Percentiles rank a stretch among this genome's conserved stretches.
phyloP scores from a whole-genome alignment of 495 filamentous ascomycete genomes.

The Neurospora sp. region DNA sequence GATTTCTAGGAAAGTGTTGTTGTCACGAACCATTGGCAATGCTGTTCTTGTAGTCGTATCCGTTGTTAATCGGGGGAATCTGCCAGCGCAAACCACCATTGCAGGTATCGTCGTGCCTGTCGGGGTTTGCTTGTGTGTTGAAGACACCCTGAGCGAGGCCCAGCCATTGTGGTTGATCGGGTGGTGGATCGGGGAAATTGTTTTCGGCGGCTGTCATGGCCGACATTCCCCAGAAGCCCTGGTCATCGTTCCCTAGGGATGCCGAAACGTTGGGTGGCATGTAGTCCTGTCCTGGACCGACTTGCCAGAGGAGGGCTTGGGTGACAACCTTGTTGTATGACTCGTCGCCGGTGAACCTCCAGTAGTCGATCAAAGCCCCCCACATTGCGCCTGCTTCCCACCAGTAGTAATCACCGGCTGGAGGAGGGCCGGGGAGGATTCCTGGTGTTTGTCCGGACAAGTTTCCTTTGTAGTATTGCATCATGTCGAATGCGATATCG shows the following conservation, averaged over 20 bases:
- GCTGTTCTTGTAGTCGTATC: slow-evolving; percentile 87
- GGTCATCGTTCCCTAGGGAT: slow-evolving; percentile 78
- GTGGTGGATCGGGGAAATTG: slow-evolving; percentile 53
- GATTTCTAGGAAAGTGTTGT: background rate
- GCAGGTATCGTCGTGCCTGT: slow-evolving; percentile 55
- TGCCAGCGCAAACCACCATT: slow-evolving; percentile 77
- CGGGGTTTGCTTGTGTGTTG: slow-evolving; percentile 50
- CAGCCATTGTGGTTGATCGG: slow-evolving; percentile 54
- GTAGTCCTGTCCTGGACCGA: slow-evolving; percentile 55
- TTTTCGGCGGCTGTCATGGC: slow-evolving; percentile 66
- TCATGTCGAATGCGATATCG: slow-evolving; percentile 45
- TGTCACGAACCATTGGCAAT: background rate
- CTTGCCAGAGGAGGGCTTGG: slow-evolving; percentile 58
- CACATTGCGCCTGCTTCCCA: slow-evolving; percentile 72
- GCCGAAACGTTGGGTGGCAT: slow-evolving; percentile 62
- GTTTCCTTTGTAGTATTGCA: slow-evolving; percentile 56
- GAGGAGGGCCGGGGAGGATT: slow-evolving; percentile 48
- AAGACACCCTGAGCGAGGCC: slow-evolving; percentile 70
- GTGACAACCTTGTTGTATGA: slow-evolving; percentile 55
- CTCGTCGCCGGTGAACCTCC: slow-evolving; percentile 61
- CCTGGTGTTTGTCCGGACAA: slow-evolving; percentile 51
- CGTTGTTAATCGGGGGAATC: slow-evolving; percentile 63
- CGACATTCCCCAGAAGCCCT: slow-evolving; percentile 66
- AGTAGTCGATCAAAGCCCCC: slow-evolving; percentile 67
- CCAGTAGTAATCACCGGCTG: slow-evolving; percentile 43